Conservation (phyloP, 352 stramenopile species). For the Nothophytophthora sp. region DNA sequence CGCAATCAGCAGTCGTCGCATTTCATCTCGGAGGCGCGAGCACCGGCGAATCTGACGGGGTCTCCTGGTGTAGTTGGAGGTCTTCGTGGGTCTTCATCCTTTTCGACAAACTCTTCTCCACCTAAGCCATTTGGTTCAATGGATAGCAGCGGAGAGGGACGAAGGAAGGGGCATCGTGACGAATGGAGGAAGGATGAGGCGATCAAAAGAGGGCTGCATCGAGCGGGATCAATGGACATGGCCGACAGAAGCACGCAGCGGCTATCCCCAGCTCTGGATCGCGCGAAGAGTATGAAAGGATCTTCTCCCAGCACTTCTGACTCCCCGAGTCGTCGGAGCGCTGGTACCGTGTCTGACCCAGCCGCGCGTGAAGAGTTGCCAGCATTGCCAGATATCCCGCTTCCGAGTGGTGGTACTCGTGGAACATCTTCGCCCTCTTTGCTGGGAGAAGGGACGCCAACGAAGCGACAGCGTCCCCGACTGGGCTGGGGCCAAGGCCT, state of each 20-base stretch:
- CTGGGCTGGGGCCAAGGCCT: slow-evolving; percentile 86
- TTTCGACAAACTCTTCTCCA: slow-evolving; percentile 4
- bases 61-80: slow-evolving; percentile 19
- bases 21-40: slow-evolving; percentile 4
- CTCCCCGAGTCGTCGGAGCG: slow-evolving; percentile 14
- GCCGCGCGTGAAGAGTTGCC: slow-evolving; percentile 51
- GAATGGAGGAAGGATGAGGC: slow-evolving; percentile 22
- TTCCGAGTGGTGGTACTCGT: slow-evolving; percentile 25
- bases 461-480: slow-evolving; percentile 63
- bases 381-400: slow-evolving; percentile 66
- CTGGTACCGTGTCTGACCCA: slow-evolving; percentile 1
- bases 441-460: slow-evolving; percentile 31
- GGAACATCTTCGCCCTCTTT: slow-evolving; percentile 12
- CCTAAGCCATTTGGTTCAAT: slow-evolving; percentile 8
- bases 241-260: slow-evolving; percentile 13
- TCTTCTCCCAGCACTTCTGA: slow-evolving; percentile 12
- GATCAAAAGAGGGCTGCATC: slow-evolving; percentile 23
- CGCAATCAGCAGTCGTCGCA: slow-evolving; percentile 14
- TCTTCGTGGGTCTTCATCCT: slow-evolving; percentile 10
- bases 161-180: slow-evolving; percentile 16
- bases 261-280: slow-evolving; percentile 8
- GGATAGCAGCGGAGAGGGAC: slow-evolving; percentile 10
- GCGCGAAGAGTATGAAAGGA: slow-evolving; percentile 17
- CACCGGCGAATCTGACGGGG: background rate
- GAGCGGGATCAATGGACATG: slow-evolving; percentile 25